These are phyloP conservation scores for Petasospora rhodanensis DNA, from an alignment of 1,139 yeast species.

Conservation along the genomic window DNA sequence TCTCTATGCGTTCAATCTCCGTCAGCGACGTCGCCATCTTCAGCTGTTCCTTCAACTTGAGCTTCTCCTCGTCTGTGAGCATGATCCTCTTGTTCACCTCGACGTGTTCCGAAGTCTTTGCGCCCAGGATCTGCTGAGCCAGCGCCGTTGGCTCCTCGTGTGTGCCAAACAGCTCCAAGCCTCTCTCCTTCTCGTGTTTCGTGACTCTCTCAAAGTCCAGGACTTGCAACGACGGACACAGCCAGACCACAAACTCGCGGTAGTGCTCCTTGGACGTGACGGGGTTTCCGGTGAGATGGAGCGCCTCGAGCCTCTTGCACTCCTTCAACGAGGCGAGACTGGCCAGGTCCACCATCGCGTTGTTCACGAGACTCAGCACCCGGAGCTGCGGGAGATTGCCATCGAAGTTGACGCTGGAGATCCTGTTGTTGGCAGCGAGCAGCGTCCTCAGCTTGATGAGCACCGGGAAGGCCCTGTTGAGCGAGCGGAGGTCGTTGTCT, in stretches of 20 bases:
- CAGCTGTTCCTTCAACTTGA: constrained; percentile 47
- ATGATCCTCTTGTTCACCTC: constrained; percentile 26
- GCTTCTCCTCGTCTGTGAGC: constrained; percentile 51
- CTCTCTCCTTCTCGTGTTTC: constrained; percentile 45
- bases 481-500: constrained; percentile 54
- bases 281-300: constrained; percentile 61
- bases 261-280: constrained; percentile 51
- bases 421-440: constrained; percentile 56
- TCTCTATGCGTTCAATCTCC: constrained; percentile 72
- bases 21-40: constrained; percentile 61
- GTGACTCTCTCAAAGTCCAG: constrained; percentile 67
- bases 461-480: constrained; percentile 46
- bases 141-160: constrained; percentile 14
- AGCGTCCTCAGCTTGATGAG: constrained; percentile 43
- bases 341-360: constrained; percentile 40
- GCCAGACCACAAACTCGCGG: constrained; percentile 55
- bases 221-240: constrained; percentile 56
- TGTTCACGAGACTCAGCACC: constrained; percentile 49
- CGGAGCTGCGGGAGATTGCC: constrained; percentile 41
- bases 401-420: constrained; percentile 35
- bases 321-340: constrained; percentile 36
- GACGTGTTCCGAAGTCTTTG: constrained; percentile 1
- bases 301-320: constrained; percentile 38
- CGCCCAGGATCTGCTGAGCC: constrained; percentile 5
- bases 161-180: constrained; percentile 43